Percentiles rank a stretch among this genome's conserved stretches.
Evolutionary conservation across 2,329 filamentous ascomycete genomes (phyloP).

Genomic region (Fusarium irregulare): DNA sequence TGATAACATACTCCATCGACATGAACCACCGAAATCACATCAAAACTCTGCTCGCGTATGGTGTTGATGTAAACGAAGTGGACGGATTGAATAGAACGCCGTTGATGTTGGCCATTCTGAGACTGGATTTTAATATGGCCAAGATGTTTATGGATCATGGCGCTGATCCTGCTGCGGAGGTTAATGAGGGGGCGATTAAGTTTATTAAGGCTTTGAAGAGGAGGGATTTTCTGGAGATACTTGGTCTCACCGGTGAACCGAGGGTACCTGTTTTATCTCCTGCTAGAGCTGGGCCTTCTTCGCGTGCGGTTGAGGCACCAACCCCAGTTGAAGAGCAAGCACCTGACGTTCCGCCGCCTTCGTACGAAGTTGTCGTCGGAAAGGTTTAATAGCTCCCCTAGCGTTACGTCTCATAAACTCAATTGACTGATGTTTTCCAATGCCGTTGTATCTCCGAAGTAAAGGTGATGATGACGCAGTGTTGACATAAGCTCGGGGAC

Average conservation of each 20-base stretch:
- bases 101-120: background rate
- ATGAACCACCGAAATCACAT: background rate
- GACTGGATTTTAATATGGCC: slow-evolving; percentile 11
- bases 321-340: background rate
- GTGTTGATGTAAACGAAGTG: background rate
- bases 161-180: background rate
- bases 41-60: background rate
- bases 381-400: background rate
- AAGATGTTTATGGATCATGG: background rate
- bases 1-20: slow-evolving; percentile 16
- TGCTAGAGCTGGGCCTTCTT: no score
- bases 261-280: no score
- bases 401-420: background rate
- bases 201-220: slow-evolving; percentile 9
- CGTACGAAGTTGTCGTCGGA: slow-evolving; percentile 8
- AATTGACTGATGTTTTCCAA: background rate
- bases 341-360: slow-evolving; percentile 7
- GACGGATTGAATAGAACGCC: slow-evolving; percentile 20
- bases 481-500: background rate
- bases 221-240: background rate
- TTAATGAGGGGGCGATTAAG: slow-evolving; percentile 3
- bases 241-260: background rate
- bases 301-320: no score
- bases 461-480: background rate
- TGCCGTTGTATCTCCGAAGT: no score